phyloP scores from a whole-genome alignment of 257 asterid species.

The Parsonsia alboflavescens region DNA sequence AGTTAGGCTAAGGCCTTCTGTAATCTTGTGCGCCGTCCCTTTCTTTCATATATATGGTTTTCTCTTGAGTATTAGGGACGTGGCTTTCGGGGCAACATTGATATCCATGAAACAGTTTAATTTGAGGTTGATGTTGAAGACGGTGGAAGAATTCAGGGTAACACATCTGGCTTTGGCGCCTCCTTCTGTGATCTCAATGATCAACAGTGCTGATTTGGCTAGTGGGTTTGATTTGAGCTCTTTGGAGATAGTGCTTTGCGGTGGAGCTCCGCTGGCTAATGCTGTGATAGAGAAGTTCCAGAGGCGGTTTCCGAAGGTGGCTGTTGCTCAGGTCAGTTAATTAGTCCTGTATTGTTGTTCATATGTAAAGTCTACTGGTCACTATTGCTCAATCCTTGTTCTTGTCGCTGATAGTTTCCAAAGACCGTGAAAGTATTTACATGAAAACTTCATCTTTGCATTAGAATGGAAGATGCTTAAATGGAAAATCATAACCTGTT shows the following conservation, averaged over 20 bases:
- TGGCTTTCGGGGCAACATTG: constrained; percentile 41
- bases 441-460: neutral
- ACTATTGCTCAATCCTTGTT: neutral
- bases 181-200: constrained; percentile 49
- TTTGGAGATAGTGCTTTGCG: constrained; percentile 36
- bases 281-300: constrained; percentile 32
- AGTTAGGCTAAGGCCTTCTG: constrained; percentile 25
- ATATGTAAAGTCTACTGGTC: too few species aligned
- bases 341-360: neutral
- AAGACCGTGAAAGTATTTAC: neutral
- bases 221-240: constrained; percentile 41
- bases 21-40: constrained; percentile 37
- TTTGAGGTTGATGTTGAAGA: constrained; percentile 40
- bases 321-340: constrained; percentile 40
- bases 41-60: constrained; percentile 53
- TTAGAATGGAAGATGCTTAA: neutral
- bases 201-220: constrained; percentile 25
- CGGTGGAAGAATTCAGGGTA: constrained; percentile 39
- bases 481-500: neutral
- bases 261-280: constrained; percentile 49
- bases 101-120: constrained; percentile 50
- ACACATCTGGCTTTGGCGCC: constrained; percentile 49
- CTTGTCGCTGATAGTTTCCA: neutral
- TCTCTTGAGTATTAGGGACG: constrained; percentile 32
- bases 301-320: constrained; percentile 29